Percentiles rank a stretch among this genome's conserved stretches.
Evolutionary conservation across 768 basidiomycete species (phyloP).

Genomic region (Paxillus rubicundulus): DNA sequence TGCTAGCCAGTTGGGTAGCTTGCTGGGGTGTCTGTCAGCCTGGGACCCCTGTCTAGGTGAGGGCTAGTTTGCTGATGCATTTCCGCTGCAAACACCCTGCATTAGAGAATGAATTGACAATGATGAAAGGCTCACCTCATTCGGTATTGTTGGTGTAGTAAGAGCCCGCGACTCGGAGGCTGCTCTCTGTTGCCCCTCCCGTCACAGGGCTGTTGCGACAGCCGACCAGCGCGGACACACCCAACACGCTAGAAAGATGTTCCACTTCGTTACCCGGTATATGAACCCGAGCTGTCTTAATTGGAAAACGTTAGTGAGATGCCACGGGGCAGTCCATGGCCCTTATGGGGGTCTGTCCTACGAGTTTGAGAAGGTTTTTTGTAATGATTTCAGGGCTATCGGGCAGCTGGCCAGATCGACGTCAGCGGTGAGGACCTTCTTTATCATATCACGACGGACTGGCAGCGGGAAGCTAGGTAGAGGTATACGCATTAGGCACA

Average conservation of each 20-base stretch:
- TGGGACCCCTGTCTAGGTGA: too few species aligned
- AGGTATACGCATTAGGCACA: slow-evolving; percentile 40
- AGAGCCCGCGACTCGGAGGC: slow-evolving; percentile 79
- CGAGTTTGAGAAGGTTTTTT: slow-evolving; percentile 41
- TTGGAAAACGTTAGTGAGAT: background rate
- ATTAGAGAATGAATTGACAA: background rate
- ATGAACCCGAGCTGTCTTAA: slow-evolving; percentile 46
- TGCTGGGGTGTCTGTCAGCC: too few species aligned
- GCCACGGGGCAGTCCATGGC: background rate
- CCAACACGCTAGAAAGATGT: slow-evolving; percentile 81
- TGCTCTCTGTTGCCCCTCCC: slow-evolving; percentile 64
- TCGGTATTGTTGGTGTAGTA: slow-evolving; percentile 81
- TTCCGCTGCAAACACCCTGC: slow-evolving; percentile 41
- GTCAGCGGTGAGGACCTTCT: background rate
- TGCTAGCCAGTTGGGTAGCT: too few species aligned
- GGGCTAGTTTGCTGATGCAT: too few species aligned
- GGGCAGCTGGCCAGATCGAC: slow-evolving; percentile 37
- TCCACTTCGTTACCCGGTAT: slow-evolving; percentile 51
- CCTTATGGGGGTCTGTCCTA: slow-evolving; percentile 36
- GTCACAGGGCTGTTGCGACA: slow-evolving; percentile 65
- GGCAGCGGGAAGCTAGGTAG: slow-evolving; percentile 40
- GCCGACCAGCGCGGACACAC: slow-evolving; percentile 77
- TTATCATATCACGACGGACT: slow-evolving; percentile 23
- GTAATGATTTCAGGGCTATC: slow-evolving; percentile 50
- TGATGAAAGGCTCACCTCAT: slow-evolving; percentile 45